phyloP scores from a whole-genome alignment of 2,329 filamentous ascomycete genomes.

The Pseudogymnoascus sp. region DNA sequence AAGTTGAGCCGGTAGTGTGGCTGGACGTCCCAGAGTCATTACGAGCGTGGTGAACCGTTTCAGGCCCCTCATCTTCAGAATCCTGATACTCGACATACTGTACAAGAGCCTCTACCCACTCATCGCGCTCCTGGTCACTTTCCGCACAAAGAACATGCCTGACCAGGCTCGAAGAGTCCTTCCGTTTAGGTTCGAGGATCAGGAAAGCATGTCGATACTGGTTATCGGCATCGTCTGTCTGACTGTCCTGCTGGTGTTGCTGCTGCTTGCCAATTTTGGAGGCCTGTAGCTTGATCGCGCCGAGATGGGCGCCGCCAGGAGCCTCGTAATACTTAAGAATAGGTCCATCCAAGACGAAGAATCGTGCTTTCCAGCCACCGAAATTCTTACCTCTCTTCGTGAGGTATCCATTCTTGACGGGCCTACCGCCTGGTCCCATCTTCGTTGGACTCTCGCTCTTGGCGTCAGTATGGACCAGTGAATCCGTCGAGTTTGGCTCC shows the following conservation, averaged over 20 bases:
- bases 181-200: conserved; percentile 91
- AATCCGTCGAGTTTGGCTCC: conserved; percentile 56
- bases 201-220: conserved; percentile 96
- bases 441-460: conserved; percentile 35
- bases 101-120: conserved; percentile 85
- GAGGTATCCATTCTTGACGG: conserved; percentile 79
- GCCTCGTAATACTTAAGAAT: conserved; percentile 86
- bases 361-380: conserved; percentile 91
- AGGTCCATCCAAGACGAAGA: conserved; percentile 62
- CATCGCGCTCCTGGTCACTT: conserved; percentile 84
- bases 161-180: conserved; percentile 80
- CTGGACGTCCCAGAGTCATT: conserved; percentile 33
- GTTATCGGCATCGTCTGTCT: conserved; percentile 75
- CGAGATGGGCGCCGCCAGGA: conserved; percentile 81
- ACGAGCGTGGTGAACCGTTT: conserved; percentile 33
- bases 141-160: conserved; percentile 95
- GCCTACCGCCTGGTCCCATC: conserved; percentile 56
- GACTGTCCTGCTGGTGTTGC: conserved; percentile 50
- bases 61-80: conserved; percentile 46
- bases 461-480: conserved; percentile 33
- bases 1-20: conserved; percentile 32
- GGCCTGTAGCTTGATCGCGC: conserved; percentile 84
- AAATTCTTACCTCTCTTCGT: conserved; percentile 98
- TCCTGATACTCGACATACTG: conserved; percentile 79
- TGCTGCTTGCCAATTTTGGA: conserved; percentile 94